Conservation (phyloP, 2,329 filamentous ascomycete genomes). For the Alternaria sp. region DNA sequence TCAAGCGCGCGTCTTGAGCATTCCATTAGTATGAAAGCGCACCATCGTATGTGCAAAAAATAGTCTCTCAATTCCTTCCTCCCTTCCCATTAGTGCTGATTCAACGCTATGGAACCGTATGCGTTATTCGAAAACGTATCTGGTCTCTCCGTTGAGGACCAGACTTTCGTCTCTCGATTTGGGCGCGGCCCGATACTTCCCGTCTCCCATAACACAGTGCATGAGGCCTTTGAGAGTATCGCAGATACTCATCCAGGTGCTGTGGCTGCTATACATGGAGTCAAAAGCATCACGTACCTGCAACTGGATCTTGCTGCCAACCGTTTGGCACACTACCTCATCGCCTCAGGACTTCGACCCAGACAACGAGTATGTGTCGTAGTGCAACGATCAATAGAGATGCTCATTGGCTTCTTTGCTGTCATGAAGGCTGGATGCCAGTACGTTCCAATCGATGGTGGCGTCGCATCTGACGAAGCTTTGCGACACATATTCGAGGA, state of each 20-base stretch:
- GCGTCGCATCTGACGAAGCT: conserved; percentile 45
- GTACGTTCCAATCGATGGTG: conserved; percentile 67
- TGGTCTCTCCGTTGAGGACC: conserved; percentile 5
- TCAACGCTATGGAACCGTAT: conserved; percentile 1
- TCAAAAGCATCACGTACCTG: conserved; percentile 36
- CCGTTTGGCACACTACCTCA: conserved; percentile 43
- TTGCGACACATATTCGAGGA: conserved; percentile 61
- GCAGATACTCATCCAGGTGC: conserved; percentile 5
- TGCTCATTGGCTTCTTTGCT: conserved; percentile 66
- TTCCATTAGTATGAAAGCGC: not conserved
- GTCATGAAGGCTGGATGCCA: conserved; percentile 66
- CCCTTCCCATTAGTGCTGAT: not conserved
- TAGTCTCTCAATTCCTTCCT: not conserved
- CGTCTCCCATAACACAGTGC: conserved; percentile 1
- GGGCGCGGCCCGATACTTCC: conserved; percentile 6
- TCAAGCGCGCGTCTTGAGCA: not conserved
- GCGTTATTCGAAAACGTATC: not conserved
- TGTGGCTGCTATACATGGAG: conserved; percentile 8
- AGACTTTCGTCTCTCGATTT: conserved; percentile 5
- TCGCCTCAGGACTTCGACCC: conserved; percentile 35
- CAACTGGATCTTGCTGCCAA: conserved; percentile 43
- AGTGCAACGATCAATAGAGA: conserved; percentile 64
- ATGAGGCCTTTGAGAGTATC: conserved; percentile 14
- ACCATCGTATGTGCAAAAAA: not conserved
- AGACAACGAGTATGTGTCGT: conserved; percentile 63